phyloP scores from a whole-genome alignment of 352 stramenopile species.

The Nothophytophthora sp. region DNA sequence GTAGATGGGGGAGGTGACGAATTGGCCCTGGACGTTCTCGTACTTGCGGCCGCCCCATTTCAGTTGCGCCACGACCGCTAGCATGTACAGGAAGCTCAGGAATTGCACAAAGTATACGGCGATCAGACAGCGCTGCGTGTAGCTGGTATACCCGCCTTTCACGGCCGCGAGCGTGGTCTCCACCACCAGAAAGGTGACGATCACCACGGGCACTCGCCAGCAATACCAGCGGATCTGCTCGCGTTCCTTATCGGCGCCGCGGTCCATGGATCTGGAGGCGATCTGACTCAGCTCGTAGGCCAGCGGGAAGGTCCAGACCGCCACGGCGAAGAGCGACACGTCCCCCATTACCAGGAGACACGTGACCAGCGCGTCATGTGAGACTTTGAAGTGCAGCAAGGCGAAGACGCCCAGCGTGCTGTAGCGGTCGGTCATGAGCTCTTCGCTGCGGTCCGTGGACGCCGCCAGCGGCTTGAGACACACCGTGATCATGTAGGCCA shows the following conservation, averaged over 20 bases:
- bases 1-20: constrained; percentile 59
- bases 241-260: constrained; percentile 34
- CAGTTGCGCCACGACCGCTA: constrained; percentile 30
- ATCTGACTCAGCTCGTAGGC: constrained; percentile 39
- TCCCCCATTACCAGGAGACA: constrained; percentile 33
- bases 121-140: constrained; percentile 37
- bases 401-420: constrained; percentile 34
- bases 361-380: constrained; percentile 13
- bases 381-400: constrained; percentile 29
- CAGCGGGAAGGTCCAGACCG: constrained; percentile 39
- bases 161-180: constrained; percentile 25
- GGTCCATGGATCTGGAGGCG: constrained; percentile 42
- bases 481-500: constrained; percentile 28
- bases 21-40: constrained; percentile 55
- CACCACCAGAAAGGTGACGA: constrained; percentile 23
- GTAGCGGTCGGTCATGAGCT: constrained; percentile 26
- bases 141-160: constrained; percentile 38
- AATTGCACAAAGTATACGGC: constrained; percentile 45
- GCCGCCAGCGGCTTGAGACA: constrained; percentile 20
- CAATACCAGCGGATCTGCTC: constrained; percentile 30
- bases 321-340: constrained; percentile 32
- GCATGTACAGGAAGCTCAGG: constrained; percentile 42
- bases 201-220: constrained; percentile 21
- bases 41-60: constrained; percentile 53
- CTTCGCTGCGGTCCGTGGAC: constrained; percentile 8